These are phyloP conservation scores for Ophiostoma sp. DNA, from an alignment of 2,329 filamentous ascomycete species.

Conservation along the genomic window DNA sequence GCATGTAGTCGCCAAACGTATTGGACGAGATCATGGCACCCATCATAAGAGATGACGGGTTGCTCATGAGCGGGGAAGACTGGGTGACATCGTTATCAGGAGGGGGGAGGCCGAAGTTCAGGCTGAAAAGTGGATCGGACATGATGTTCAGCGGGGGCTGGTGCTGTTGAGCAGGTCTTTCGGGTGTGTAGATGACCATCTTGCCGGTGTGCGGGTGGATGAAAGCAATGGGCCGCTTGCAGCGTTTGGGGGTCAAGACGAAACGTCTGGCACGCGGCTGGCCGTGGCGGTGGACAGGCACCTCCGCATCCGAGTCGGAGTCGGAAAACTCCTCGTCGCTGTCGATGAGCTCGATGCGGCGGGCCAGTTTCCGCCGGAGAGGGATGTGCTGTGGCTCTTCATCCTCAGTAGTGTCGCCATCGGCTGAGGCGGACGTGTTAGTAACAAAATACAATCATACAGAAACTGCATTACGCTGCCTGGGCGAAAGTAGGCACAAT, in stretches of 20 bases:
- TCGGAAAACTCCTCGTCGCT: conserved; percentile 49
- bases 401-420: conserved; percentile 64
- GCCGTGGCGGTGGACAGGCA: conserved; percentile 47
- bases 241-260: conserved; percentile 51
- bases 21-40: conserved; percentile 65
- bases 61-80: conserved; percentile 60
- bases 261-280: conserved; percentile 57
- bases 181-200: conserved; percentile 64
- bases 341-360: conserved; percentile 39
- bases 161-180: conserved; percentile 35
- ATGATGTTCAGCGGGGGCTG: background rate
- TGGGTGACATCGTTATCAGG: conserved; percentile 30
- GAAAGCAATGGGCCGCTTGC: conserved; percentile 60
- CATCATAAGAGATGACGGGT: conserved; percentile 76
- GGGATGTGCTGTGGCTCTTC: conserved; percentile 53
- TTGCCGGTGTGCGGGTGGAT: conserved; percentile 59
- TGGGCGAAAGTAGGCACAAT: background rate
- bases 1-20: conserved; percentile 58
- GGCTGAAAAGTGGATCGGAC: conserved; percentile 6
- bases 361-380: conserved; percentile 49
- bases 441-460: conserved; percentile 33
- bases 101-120: background rate
- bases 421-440: conserved; percentile 49
- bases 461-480: conserved; percentile 16
- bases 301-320: conserved; percentile 54